A percentile compares a stretch with the other conserved stretches of the same genome.
phyloP scores from a whole-genome alignment of 2,329 filamentous ascomycete genomes.

The Diplocarpon rosae region DNA sequence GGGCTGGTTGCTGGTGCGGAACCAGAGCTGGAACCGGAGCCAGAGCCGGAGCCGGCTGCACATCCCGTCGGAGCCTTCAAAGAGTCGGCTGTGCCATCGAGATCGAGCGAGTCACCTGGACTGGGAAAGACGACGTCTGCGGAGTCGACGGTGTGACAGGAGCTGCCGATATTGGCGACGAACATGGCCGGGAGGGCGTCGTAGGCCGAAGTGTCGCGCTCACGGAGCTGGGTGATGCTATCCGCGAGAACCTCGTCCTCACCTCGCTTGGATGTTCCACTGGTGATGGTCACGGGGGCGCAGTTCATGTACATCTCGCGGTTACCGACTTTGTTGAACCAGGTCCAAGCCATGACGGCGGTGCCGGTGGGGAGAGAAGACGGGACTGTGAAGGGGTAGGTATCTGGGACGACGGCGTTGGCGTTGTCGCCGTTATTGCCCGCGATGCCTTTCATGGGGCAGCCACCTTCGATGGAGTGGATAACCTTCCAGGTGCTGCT shows the following conservation, averaged over 20 bases:
- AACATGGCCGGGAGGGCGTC: slow-evolving; percentile 63
- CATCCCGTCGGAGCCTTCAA: slow-evolving; percentile 16
- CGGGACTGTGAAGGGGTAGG: slow-evolving; percentile 63
- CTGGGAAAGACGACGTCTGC: slow-evolving; percentile 57
- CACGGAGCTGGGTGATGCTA: slow-evolving; percentile 16
- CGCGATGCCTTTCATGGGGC: slow-evolving; percentile 47
- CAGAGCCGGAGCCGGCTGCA: slow-evolving; percentile 23
- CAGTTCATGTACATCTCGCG: slow-evolving; percentile 99
- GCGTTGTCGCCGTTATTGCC: slow-evolving; percentile 49
- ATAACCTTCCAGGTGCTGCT: slow-evolving; percentile 77
- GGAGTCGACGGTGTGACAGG: slow-evolving; percentile 43
- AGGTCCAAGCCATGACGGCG: slow-evolving; percentile 81
- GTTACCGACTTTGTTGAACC: slow-evolving; percentile 89
- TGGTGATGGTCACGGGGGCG: slow-evolving; percentile 57
- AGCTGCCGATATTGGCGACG: slow-evolving; percentile 53
- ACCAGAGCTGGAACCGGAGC: slow-evolving; percentile 16
- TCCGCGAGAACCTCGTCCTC: slow-evolving; percentile 13
- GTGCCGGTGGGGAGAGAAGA: slow-evolving; percentile 60
- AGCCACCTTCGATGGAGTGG: slow-evolving; percentile 77
- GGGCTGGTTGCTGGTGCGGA: too few species aligned
- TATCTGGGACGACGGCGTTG: slow-evolving; percentile 35
- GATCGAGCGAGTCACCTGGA: slow-evolving; percentile 48
- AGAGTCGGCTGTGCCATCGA: slow-evolving; percentile 30
- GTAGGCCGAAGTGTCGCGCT: slow-evolving; percentile 39
- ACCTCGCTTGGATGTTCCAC: slow-evolving; percentile 34